Conservation (phyloP, 805 yeast species). For the Teunomyces cretensis region DNA sequence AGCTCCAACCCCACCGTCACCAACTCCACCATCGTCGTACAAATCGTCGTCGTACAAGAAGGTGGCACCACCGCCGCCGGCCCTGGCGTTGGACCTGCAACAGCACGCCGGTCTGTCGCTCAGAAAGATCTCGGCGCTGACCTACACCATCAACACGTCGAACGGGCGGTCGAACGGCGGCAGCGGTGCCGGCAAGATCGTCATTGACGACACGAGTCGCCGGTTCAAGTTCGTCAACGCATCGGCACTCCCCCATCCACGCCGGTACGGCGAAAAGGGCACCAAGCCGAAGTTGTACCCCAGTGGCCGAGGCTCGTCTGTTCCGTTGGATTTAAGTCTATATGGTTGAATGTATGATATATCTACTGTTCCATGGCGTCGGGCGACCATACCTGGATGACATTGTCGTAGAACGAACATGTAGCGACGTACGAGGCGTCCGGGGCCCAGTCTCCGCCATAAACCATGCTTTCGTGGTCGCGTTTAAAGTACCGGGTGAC, state of each 20-base stretch:
- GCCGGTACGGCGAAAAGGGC: slow-evolving; percentile 59
- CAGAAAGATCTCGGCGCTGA: slow-evolving; percentile 62
- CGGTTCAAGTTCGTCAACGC: slow-evolving; percentile 70
- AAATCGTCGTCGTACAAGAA: slow-evolving; percentile 16
- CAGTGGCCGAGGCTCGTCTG: slow-evolving; percentile 91
- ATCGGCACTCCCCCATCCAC: slow-evolving; percentile 80
- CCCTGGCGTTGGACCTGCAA: slow-evolving; percentile 36
- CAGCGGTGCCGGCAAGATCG: slow-evolving; percentile 26
- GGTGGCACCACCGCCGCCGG: slow-evolving; percentile 35
- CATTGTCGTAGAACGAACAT: slow-evolving; percentile 88
- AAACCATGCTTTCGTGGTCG: slow-evolving; percentile 89
- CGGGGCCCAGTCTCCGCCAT: slow-evolving; percentile 87
- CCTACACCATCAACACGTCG: slow-evolving; percentile 57
- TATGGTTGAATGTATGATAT: not conserved
- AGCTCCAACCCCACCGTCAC: slow-evolving; percentile 5
- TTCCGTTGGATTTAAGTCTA: slow-evolving; percentile 64
- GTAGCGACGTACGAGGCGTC: slow-evolving; percentile 58
- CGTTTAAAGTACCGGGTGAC: slow-evolving; percentile 50
- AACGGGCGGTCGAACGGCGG: slow-evolving; percentile 15
- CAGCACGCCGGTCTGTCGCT: slow-evolving; percentile 50
- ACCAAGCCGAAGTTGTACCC: slow-evolving; percentile 72
- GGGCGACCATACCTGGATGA: slow-evolving; percentile 72
- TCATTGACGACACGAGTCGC: slow-evolving; percentile 57
- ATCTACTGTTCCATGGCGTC: not conserved
- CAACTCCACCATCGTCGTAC: slow-evolving; percentile 16